Conservation (phyloP, 352 stramenopile species). For the Aphanomyces invadans region DNA sequence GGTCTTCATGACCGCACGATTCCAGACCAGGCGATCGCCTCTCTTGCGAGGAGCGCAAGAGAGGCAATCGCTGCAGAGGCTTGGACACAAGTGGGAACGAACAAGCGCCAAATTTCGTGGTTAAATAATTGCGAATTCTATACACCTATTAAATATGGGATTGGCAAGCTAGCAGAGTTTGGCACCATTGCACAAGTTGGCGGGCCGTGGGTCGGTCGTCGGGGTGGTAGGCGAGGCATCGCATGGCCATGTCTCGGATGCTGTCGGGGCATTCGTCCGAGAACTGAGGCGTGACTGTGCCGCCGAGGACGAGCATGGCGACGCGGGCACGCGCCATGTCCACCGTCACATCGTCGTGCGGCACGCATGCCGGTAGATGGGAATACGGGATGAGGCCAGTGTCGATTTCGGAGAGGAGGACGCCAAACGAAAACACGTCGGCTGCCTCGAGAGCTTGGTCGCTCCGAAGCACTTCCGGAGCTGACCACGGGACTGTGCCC, state of each 20-base stretch:
- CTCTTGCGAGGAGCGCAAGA: too few species aligned
- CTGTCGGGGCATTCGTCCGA: constrained; percentile 35
- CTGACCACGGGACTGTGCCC: constrained; percentile 16
- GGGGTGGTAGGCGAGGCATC: constrained; percentile 41
- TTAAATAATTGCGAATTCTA: too few species aligned
- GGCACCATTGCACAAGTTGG: constrained; percentile 1
- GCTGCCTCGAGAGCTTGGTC: constrained; percentile 2
- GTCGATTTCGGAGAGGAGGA: constrained; percentile 20
- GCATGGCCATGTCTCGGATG: constrained; percentile 38
- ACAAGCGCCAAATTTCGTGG: too few species aligned
- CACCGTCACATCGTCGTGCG: constrained; percentile 1
- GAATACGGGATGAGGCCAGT: constrained; percentile 17
- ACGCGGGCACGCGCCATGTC: constrained; percentile 12
- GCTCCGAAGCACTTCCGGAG: constrained; percentile 20
- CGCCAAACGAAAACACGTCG: constrained; percentile 22
- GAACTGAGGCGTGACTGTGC: constrained; percentile 46
- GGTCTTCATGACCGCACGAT: too few species aligned
- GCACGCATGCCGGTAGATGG: background rate
- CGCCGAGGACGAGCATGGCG: constrained; percentile 32
- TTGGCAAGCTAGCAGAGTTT: background rate
- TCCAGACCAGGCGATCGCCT: too few species aligned
- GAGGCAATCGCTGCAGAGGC: too few species aligned
- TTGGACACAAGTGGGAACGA: too few species aligned
- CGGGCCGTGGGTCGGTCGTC: constrained; percentile 6
- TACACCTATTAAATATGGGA: too few species aligned